These are phyloP conservation scores for Eucalyptus pauciflora DNA, from an alignment of 345 rosid species.

Conservation along the genomic window DNA sequence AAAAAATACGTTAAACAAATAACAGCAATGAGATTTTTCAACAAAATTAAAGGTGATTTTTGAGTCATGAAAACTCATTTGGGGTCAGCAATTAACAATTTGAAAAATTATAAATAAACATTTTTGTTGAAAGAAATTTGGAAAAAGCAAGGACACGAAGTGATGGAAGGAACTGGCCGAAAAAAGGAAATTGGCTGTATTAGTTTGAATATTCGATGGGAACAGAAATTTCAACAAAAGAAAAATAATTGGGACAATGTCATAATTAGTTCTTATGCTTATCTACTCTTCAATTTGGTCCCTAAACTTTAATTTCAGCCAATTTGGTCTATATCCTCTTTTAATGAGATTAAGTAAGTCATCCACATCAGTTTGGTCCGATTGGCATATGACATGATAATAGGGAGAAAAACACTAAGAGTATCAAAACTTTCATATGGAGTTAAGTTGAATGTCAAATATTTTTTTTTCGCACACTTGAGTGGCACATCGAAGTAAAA, in stretches of 20 bases:
- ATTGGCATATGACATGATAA: background rate
- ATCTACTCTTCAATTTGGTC: background rate
- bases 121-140: background rate
- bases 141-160: background rate
- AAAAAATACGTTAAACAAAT: background rate
- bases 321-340: background rate
- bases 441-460: no score
- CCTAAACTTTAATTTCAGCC: background rate
- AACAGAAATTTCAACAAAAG: no score
- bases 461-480: no score
- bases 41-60: background rate
- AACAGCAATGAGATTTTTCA: background rate
- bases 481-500: no score
- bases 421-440: no score
- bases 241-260: background rate
- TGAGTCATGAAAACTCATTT: background rate
- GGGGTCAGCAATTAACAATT: background rate
- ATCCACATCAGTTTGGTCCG: background rate
- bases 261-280: background rate
- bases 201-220: background rate
- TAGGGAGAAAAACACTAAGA: no score
- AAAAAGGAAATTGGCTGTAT: background rate
- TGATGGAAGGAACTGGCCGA: background rate
- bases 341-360: background rate
- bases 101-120: no score